Evolutionary conservation across 306 rosid species (phyloP).

Genomic region (Cucumis sativus): DNA sequence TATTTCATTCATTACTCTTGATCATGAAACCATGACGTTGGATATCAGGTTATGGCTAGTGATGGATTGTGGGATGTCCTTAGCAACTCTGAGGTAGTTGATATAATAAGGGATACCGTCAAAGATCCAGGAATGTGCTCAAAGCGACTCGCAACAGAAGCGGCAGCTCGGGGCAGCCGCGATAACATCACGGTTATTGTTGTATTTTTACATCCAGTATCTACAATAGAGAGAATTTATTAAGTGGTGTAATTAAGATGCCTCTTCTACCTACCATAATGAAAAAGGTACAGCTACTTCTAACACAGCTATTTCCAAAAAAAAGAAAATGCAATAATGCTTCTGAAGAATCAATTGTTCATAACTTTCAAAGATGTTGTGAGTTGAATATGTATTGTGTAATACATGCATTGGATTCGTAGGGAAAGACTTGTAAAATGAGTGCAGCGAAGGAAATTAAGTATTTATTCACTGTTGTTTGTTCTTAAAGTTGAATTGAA

Average conservation of each 20-base stretch:
- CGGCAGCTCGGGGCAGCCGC: conserved; percentile 78
- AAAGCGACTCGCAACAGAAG: conserved; percentile 83
- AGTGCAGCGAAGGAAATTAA: background rate
- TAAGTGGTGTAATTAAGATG: conserved; percentile 12
- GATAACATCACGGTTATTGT: conserved; percentile 85
- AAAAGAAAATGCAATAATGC: background rate
- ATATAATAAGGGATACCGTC: conserved; percentile 61
- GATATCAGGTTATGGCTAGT: conserved; percentile 69
- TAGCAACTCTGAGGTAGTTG: conserved; percentile 53
- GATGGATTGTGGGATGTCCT: conserved; percentile 94
- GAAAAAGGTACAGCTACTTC: background rate
- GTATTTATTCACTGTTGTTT: background rate
- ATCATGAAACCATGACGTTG: background rate
- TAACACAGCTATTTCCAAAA: background rate
- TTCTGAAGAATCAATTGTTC: background rate
- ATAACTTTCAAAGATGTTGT: background rate
- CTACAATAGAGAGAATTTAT: conserved; percentile 84
- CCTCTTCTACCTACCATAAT: background rate
- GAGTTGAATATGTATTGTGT: background rate
- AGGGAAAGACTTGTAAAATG: background rate
- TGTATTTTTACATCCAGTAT: conserved; percentile 59
- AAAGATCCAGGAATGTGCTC: conserved; percentile 95
- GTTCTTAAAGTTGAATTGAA: background rate
- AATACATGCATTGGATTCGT: background rate
- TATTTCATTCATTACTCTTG: background rate